Base-by-base conservation (phyloP, 2,329 filamentous ascomycete species). In the Aspergillus versicolor region DNA sequence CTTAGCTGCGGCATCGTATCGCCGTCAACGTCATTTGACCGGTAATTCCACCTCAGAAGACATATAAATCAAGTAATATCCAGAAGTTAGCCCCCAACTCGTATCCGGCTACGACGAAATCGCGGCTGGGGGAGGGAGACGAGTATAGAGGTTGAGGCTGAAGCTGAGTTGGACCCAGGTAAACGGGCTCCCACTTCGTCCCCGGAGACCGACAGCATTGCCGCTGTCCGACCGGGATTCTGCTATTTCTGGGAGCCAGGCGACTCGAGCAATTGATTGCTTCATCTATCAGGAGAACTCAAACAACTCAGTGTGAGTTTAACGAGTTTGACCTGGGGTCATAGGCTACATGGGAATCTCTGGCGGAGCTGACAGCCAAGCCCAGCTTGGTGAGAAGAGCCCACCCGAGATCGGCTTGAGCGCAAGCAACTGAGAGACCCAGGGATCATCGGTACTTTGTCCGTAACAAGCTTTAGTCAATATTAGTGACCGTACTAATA, bases 131-230 rank as follows among this genome's bases (percentile, higher is more conserved):
- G 13, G 32, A 27, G n/a, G 40, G 13, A 22, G 38, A 32, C 22
- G 47, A 41, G 37, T 21, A 42, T 13, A 43, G 22, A 22, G 8
- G 12, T 13, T 8, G 15, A 13, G 12, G 12, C 38, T 41, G 37
- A 40, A n/a, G 32, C n/a, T 21, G 38, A 34, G 13, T 24, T 13
- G 38, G 48, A 51, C 48, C 48, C 38, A 51, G 48, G 48, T 51
- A 42, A 51, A 15, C 40, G 11, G 38, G 48, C 48, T 15, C 48
- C 24, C 48, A 51, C 38, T 27, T 51, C 48, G 48, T 51, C 22
- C 48, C 48, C 48, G 48, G 48, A 32, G 17, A n/a, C 48, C 48
- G 48, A 51, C 24, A 12, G n/a, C 9, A 30, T 27, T n/a, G 15
- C 37, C 38, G 48, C 27, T 32, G 13, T 21, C 48, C 48, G 48